Base-by-base conservation (phyloP, 2,329 filamentous ascomycete genomes). In the Trichoderma sp. region DNA sequence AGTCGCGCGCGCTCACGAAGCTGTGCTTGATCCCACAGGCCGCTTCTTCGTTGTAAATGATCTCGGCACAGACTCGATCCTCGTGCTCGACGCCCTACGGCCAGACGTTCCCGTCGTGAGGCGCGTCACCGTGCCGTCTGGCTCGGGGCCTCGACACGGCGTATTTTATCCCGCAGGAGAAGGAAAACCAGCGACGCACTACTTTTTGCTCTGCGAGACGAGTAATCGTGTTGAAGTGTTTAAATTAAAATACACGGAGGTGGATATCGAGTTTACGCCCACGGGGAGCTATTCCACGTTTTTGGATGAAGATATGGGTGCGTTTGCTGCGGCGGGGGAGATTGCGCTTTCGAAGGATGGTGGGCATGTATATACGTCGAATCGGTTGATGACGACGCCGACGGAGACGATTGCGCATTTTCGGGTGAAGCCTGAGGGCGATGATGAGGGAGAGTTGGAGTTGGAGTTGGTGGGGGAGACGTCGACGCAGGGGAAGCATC, bases 141-240 rank as follows among this genome's bases (percentile, higher is more conserved):
- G 85, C 75, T 85, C 84, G 53, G 88, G 88, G 1, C 88, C 88
- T 4, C 87, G 88, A n/a, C 88, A 90, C 78, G 88, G 86, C 62
- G 84, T 84, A 77, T 89, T 88, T 82, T 85, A 85, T 80, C 84
- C 83, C 2, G 74, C 7, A 1, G 45, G 12, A 3, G 33, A 78
- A 7, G 67, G 78, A 0, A 45, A 45, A 21, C 77, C 76, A 63
- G 83, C 85, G 16, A 86, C 84, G 4, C 87, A 87, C 82, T 89
- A 88, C 83, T 79, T 86, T 27, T 79, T 89, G 29, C 84, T 85
- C 33, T 86, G 86, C 79, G 88, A 89, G 83, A 79, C 86, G 18
- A 82, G 81, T 77, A 89, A 84, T 82, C 74, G 83, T 33, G 81
- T 89, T 63, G 79, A 85, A 75, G 83, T 87, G 68, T 88, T 84